Conservation (phyloP, 1,139 yeast genomes). For the Taphrina pruni region DNA sequence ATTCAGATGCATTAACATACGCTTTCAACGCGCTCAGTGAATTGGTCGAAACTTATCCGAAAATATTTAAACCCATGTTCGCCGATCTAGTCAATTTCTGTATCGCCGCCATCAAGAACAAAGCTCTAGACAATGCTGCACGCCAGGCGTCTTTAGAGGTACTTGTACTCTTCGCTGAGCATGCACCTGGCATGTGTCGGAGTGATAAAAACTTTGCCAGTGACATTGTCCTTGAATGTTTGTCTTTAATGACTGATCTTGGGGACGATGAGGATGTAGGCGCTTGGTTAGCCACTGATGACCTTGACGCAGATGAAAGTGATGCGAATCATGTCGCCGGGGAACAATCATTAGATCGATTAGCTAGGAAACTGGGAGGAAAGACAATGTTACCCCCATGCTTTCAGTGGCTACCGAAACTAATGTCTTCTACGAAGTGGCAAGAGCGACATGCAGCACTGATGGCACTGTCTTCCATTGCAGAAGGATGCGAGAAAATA, state of each 20-base stretch:
- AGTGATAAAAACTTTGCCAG: constrained; percentile 74
- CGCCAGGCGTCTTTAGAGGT: constrained; percentile 88
- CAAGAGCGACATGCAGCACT: constrained; percentile 95
- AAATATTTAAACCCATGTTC: constrained; percentile 89
- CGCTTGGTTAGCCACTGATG: constrained; percentile 82
- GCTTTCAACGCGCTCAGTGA: constrained; percentile 91
- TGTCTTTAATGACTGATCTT: constrained; percentile 90
- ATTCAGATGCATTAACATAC: constrained; percentile 78
- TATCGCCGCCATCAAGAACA: constrained; percentile 77
- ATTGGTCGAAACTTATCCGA: constrained; percentile 90
- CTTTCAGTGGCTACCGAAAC: constrained; percentile 81
- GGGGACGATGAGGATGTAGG: constrained; percentile 73
- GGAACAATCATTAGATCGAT: constrained; percentile 89
- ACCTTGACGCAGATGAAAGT: constrained; percentile 76
- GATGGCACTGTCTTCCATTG: constrained; percentile 95
- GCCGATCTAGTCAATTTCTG: constrained; percentile 84
- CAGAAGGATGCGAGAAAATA: constrained; percentile 95
- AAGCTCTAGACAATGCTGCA: constrained; percentile 76
- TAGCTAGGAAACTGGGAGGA: constrained; percentile 82
- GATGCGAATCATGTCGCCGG: constrained; percentile 81
- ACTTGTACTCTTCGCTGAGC: constrained; percentile 86
- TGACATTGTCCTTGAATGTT: constrained; percentile 72
- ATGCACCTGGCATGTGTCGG: constrained; percentile 94
- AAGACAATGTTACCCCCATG: constrained; percentile 81
- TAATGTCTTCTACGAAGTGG: constrained; percentile 81